These are phyloP conservation scores for Gymnopilus dilepis DNA, from an alignment of 768 basidiomycete species.

Conservation along the genomic window DNA sequence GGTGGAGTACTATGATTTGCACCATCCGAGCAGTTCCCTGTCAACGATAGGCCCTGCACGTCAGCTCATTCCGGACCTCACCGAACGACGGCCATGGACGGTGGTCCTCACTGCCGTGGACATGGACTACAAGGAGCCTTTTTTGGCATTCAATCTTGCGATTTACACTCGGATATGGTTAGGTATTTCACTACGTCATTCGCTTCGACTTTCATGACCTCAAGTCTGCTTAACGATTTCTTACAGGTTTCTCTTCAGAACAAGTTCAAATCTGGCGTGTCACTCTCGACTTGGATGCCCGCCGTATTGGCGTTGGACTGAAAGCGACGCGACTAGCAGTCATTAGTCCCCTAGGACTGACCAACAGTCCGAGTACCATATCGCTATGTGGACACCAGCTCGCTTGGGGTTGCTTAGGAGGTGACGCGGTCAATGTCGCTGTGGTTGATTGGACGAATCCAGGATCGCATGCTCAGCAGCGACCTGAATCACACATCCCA, in stretches of 20 bases:
- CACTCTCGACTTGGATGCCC: not conserved
- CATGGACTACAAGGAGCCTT: constrained; percentile 3
- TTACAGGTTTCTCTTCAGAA: constrained; percentile 2
- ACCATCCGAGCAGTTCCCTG: not conserved
- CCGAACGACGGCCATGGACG: constrained; percentile 4
- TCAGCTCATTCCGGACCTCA: constrained; percentile 1
- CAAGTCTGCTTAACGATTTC: too few species aligned
- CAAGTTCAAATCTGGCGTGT: constrained; percentile 14
- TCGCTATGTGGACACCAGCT: constrained; percentile 2
- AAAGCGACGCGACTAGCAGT: not conserved
- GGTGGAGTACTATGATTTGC: not conserved
- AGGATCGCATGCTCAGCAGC: not conserved
- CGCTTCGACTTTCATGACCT: not conserved
- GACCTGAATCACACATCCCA: not conserved
- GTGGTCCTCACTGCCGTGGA: not conserved
- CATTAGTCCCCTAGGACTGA: not conserved
- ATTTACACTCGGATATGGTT: constrained; percentile 12
- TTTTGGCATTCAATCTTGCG: constrained; percentile 6
- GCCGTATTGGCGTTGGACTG: not conserved
- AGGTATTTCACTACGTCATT: constrained; percentile 2
- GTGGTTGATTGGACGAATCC: constrained; percentile 4
- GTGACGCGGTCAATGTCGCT: not conserved
- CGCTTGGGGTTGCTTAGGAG: not conserved
- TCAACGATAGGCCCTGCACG: not conserved
- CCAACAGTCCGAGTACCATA: not conserved